phyloP scores from a whole-genome alignment of 305 asterid species.

The Rubia occidens region DNA sequence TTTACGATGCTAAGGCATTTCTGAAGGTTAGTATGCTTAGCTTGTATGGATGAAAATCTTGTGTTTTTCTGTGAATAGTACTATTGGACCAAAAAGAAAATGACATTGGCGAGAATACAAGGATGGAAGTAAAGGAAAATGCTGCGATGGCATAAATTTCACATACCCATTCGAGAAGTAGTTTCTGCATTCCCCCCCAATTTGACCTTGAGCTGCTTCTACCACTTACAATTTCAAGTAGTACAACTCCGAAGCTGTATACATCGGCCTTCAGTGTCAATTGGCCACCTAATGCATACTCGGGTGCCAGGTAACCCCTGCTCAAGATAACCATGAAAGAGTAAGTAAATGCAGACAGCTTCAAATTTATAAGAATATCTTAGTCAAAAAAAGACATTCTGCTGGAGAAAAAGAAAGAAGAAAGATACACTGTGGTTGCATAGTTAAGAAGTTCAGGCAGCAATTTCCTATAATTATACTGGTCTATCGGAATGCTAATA shows the following conservation, averaged over 20 bases:
- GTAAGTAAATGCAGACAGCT: slow-evolving; percentile 5
- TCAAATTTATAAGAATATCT: background rate
- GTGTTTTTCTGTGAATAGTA: background rate
- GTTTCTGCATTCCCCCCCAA: slow-evolving; percentile 47
- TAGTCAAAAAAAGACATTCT: background rate
- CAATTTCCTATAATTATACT: background rate
- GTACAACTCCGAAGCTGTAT: slow-evolving; percentile 72
- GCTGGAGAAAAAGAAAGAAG: background rate
- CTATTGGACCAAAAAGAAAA: background rate
- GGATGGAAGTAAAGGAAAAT: background rate
- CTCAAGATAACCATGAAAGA: slow-evolving; percentile 23
- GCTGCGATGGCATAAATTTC: slow-evolving; percentile 17
- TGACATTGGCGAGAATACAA: background rate
- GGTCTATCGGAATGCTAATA: too few species aligned
- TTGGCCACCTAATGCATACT: slow-evolving; percentile 83
- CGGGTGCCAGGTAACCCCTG: slow-evolving; percentile 96
- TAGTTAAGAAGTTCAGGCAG: background rate
- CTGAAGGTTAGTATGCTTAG: too few species aligned
- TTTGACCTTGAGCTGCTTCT: slow-evolving; percentile 47
- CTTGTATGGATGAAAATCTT: background rate
- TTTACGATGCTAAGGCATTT: background rate
- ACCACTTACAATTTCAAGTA: slow-evolving; percentile 71
- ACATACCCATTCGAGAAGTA: slow-evolving; percentile 79
- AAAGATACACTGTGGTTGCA: background rate
- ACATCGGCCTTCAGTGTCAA: slow-evolving; percentile 81